Conservation (phyloP, 495 filamentous ascomycete species). For the Chaetomium fimeti region DNA sequence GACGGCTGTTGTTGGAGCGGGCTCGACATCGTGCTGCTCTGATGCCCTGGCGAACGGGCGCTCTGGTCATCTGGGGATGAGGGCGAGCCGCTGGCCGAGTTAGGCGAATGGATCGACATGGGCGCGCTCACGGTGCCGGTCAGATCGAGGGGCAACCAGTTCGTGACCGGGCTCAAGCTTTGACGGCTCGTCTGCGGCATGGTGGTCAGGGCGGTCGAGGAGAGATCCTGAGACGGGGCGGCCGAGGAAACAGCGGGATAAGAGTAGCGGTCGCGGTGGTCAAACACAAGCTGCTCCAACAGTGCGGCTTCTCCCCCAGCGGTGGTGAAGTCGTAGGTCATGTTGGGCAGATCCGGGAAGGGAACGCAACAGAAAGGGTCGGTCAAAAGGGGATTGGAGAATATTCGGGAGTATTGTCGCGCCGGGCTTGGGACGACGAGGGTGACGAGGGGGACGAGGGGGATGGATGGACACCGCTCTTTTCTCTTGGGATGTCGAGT, state of each 20-base stretch:
- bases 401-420: slow-evolving; percentile 35
- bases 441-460: slow-evolving; percentile 6
- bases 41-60: slow-evolving; percentile 44
- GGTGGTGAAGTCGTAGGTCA: slow-evolving; percentile 58
- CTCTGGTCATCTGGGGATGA: slow-evolving; percentile 50
- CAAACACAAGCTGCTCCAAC: slow-evolving; percentile 54
- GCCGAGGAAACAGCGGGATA: slow-evolving; percentile 47
- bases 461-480: slow-evolving; percentile 42
- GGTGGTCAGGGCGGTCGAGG: slow-evolving; percentile 46
- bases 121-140: slow-evolving; percentile 35
- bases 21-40: slow-evolving; percentile 42
- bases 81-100: slow-evolving; percentile 41
- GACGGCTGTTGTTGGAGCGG: slow-evolving; percentile 50
- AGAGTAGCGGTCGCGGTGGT: slow-evolving; percentile 52
- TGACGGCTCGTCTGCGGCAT: slow-evolving; percentile 42
- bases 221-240: slow-evolving; percentile 44
- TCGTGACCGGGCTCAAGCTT: slow-evolving; percentile 41
- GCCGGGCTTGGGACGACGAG: slow-evolving; percentile 24
- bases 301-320: slow-evolving; percentile 51
- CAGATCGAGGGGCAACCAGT: slow-evolving; percentile 50
- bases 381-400: slow-evolving; percentile 35
- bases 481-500: slow-evolving; percentile 33
- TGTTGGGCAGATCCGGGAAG: slow-evolving; percentile 39
- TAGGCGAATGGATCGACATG: slow-evolving; percentile 42
- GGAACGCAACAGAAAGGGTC: slow-evolving; percentile 24